phyloP scores from a whole-genome alignment of 306 rosid species.

The Ziziphus jujuba region DNA sequence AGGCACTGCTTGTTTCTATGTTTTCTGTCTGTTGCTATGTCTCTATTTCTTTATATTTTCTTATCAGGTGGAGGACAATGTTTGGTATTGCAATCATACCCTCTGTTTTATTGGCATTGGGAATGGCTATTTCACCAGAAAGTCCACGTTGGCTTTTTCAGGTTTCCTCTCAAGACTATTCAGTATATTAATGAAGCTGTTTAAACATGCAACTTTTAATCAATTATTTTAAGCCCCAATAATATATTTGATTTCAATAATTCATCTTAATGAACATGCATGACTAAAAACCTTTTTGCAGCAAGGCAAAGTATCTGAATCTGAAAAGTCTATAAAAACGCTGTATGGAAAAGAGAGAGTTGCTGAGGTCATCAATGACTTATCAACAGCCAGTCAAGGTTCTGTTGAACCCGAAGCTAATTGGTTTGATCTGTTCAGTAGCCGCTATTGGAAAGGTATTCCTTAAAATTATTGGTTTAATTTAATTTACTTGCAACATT shows the following conservation, averaged over 20 bases:
- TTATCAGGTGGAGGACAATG: constrained; percentile 93
- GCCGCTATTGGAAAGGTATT: constrained; percentile 90
- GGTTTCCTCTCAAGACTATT: constrained; percentile 45
- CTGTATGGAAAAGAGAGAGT: constrained; percentile 87
- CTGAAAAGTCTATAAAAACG: constrained; percentile 72
- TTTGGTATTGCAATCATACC: constrained; percentile 87
- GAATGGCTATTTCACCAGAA: constrained; percentile 91
- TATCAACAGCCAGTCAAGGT: constrained; percentile 65
- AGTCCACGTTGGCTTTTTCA: constrained; percentile 98
- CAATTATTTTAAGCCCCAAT: not conserved
- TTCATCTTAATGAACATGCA: constrained; percentile 6
- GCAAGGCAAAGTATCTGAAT: constrained; percentile 84
- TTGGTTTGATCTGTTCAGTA: constrained; percentile 92
- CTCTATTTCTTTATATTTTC: constrained; percentile 2
- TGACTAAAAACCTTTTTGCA: constrained; percentile 35
- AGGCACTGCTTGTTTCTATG: not conserved
- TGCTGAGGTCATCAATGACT: constrained; percentile 60
- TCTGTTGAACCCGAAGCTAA: constrained; percentile 93
- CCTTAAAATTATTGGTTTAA: not conserved
- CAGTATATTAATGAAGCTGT: constrained; percentile 7
- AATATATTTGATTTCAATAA: constrained; percentile 19
- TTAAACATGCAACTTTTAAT: constrained; percentile 4
- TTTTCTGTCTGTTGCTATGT: constrained; percentile 3
- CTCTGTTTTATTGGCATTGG: constrained; percentile 78
- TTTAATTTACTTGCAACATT: too few species aligned